Evolutionary conservation across 2,329 filamentous ascomycete genomes (phyloP).

Genomic region (Aphanocladium album): DNA sequence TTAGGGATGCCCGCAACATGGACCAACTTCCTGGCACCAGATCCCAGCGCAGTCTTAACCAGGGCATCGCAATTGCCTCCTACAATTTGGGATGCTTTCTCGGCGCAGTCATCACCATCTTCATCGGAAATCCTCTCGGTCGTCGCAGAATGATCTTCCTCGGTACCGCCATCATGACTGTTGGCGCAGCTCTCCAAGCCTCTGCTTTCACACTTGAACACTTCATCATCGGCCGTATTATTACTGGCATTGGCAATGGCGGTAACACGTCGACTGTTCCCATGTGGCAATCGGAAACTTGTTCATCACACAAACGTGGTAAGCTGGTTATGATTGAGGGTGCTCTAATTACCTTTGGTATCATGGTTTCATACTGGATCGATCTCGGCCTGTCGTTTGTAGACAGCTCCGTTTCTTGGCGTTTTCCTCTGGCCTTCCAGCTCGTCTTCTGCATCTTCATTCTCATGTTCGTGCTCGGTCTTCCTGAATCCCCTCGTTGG

Average conservation of each 20-base stretch:
- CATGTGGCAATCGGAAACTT: slow-evolving; percentile 58
- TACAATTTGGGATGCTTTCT: slow-evolving; percentile 60
- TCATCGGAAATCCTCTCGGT: slow-evolving; percentile 59
- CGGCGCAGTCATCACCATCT: slow-evolving; percentile 60
- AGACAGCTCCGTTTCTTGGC: slow-evolving; percentile 39
- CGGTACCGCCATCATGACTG: slow-evolving; percentile 51
- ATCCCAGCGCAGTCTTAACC: slow-evolving; percentile 44
- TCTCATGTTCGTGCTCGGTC: slow-evolving; percentile 43
- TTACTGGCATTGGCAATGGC: slow-evolving; percentile 55
- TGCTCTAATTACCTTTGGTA: slow-evolving; percentile 51
- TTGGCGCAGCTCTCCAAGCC: slow-evolving; percentile 56
- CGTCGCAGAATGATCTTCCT: slow-evolving; percentile 55
- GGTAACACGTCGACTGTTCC: slow-evolving; percentile 52
- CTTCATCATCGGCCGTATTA: slow-evolving; percentile 53
- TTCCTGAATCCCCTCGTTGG: slow-evolving; percentile 51
- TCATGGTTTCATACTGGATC: slow-evolving; percentile 57
- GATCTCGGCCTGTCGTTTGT: slow-evolving; percentile 53
- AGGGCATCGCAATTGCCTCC: slow-evolving; percentile 50
- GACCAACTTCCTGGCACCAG: slow-evolving; percentile 21
- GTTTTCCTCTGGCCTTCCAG: slow-evolving; percentile 54
- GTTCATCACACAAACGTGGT: slow-evolving; percentile 52
- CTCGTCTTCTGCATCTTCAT: slow-evolving; percentile 56
- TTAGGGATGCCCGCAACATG: slow-evolving; percentile 26
- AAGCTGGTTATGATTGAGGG: slow-evolving; percentile 58
- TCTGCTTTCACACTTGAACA: slow-evolving; percentile 50